A percentile compares a stretch with the other conserved stretches of the same genome.
These are phyloP conservation scores for Candida namnaoensis DNA, from an alignment of 805 yeast genomes.

Conservation along the genomic window DNA sequence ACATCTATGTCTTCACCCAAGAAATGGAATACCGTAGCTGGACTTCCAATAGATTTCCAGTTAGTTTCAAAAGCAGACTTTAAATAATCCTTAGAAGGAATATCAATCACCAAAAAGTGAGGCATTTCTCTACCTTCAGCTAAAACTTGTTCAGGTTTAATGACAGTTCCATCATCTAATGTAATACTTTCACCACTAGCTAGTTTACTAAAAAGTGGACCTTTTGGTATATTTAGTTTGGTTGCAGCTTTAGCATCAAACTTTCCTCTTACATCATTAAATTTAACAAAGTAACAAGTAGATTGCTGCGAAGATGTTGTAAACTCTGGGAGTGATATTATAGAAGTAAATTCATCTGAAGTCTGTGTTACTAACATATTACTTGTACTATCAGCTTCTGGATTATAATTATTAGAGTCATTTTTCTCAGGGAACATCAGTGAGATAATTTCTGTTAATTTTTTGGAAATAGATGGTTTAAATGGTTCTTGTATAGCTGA, in stretches of 20 bases:
- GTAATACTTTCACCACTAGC: slow-evolving; percentile 52
- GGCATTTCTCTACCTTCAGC: slow-evolving; percentile 50
- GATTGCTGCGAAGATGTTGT: slow-evolving; percentile 22
- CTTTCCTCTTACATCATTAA: slow-evolving; percentile 66
- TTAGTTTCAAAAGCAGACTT: slow-evolving; percentile 20
- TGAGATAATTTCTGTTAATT: too few species aligned
- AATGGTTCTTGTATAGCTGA: not conserved
- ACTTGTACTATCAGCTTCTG: not conserved
- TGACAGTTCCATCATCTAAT: slow-evolving; percentile 46
- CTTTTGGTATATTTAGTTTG: slow-evolving; percentile 61
- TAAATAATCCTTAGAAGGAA: slow-evolving; percentile 49
- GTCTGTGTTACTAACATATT: not conserved
- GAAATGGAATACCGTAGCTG: slow-evolving; percentile 64
- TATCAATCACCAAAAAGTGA: slow-evolving; percentile 61
- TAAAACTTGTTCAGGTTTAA: slow-evolving; percentile 66
- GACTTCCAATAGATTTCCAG: slow-evolving; percentile 21
- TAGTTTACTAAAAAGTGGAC: slow-evolving; percentile 47
- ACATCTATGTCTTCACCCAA: slow-evolving; percentile 57
- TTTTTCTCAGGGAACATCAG: not conserved
- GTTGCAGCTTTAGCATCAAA: slow-evolving; percentile 61
- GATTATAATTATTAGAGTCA: not conserved
- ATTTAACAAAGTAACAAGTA: slow-evolving; percentile 59
- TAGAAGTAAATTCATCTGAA: not conserved
- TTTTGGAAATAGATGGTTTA: too few species aligned
- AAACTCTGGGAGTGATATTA: not conserved